Percentiles rank a stretch among this genome's conserved stretches.
phyloP scores from a whole-genome alignment of 768 basidiomycete genomes.

The Rhodocollybia butyracea region DNA sequence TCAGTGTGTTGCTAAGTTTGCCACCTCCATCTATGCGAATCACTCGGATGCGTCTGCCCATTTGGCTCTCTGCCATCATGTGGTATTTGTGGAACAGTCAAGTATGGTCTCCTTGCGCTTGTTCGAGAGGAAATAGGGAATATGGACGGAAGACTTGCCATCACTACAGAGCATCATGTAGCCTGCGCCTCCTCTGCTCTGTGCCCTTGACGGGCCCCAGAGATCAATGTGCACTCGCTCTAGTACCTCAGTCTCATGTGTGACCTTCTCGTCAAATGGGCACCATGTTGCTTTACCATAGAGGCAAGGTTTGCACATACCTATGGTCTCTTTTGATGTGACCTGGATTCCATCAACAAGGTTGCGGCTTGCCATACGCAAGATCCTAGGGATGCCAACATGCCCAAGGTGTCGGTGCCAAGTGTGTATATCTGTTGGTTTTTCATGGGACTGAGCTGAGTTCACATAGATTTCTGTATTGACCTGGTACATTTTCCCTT shows the following conservation, averaged over 20 bases:
- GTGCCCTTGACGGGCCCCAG: slow-evolving; percentile 7
- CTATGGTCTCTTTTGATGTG: neutral
- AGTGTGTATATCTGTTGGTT: too few species aligned
- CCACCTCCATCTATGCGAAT: slow-evolving; percentile 13
- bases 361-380: neutral
- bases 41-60: neutral
- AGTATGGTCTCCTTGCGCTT: neutral
- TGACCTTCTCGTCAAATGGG: neutral
- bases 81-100: neutral
- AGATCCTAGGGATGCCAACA: neutral
- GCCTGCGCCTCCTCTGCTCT: neutral
- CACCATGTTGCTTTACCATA: neutral
- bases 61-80: neutral
- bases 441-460: too few species aligned
- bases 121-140: slow-evolving; percentile 1
- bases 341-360: neutral
- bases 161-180: slow-evolving; percentile 9
- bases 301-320: neutral
- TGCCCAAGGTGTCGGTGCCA: slow-evolving; percentile 9
- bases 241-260: neutral
- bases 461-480: too few species aligned
- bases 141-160: neutral
- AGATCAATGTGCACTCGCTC: slow-evolving; percentile 9
- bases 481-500: too few species aligned
- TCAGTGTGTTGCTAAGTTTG: too few species aligned